Conservation (phyloP, 2,329 filamentous ascomycete genomes). For the Aaosphaeria arxii region DNA sequence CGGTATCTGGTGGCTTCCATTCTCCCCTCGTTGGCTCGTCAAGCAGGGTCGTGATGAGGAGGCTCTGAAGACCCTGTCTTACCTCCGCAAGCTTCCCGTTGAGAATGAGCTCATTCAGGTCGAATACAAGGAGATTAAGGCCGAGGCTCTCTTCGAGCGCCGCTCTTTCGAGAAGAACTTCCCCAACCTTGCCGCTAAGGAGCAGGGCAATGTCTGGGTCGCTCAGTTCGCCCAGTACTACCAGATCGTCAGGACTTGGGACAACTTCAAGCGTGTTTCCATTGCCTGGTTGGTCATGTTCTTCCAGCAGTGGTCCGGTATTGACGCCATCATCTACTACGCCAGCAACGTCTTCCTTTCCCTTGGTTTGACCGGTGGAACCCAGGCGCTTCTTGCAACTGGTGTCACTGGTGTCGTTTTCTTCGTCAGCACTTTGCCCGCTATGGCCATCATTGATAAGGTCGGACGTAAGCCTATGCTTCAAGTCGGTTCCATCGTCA, state of each 20-base stretch:
- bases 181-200: conserved; percentile 43
- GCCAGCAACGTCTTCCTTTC: conserved; percentile 59
- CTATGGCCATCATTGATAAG: conserved; percentile 54
- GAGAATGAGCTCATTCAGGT: conserved; percentile 39
- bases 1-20: conserved; percentile 24
- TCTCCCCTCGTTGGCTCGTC: conserved; percentile 23
- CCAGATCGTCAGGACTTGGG: conserved; percentile 46
- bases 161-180: conserved; percentile 45
- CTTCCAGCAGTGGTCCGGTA: conserved; percentile 47
- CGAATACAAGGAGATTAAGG: conserved; percentile 49
- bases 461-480: conserved; percentile 57
- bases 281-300: conserved; percentile 48
- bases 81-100: conserved; percentile 26
- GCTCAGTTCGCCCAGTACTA: conserved; percentile 51
- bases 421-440: conserved; percentile 56
- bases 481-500: conserved; percentile 46
- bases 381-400: conserved; percentile 59
- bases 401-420: conserved; percentile 60
- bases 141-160: conserved; percentile 44
- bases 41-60: conserved; percentile 24
- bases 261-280: conserved; percentile 49
- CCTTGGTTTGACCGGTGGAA: conserved; percentile 53
- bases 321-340: conserved; percentile 52
- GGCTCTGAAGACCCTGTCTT: conserved; percentile 17
- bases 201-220: conserved; percentile 42